Percentiles rank a stretch among this genome's conserved stretches.
Conservation (phyloP, 2,329 filamentous ascomycete species). For the Xylaria sp. region DNA sequence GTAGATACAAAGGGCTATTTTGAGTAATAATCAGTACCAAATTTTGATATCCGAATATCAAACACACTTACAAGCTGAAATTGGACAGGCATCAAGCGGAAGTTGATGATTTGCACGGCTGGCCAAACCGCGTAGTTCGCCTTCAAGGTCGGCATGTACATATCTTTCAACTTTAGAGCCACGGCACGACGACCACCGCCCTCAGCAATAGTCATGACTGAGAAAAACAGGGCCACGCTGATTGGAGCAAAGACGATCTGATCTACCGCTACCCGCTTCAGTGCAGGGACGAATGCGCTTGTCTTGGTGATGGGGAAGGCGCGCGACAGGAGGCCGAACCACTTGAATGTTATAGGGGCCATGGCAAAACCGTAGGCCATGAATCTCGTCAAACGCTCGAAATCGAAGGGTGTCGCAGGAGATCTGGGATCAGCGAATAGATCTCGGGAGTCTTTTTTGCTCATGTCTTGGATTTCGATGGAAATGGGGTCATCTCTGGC, state of each 20-base stretch:
- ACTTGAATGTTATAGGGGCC: conserved; percentile 94
- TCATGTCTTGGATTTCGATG: conserved; percentile 89
- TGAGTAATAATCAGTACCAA: conserved; percentile 16
- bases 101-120: conserved; percentile 95
- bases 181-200: conserved; percentile 86
- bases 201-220: conserved; percentile 94
- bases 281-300: conserved; percentile 76
- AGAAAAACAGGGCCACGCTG: conserved; percentile 89
- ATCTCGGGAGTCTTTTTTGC: conserved; percentile 80
- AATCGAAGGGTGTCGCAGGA: conserved; percentile 88
- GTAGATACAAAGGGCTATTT: conserved; percentile 91
- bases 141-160: conserved; percentile 93
- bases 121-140: conserved; percentile 97
- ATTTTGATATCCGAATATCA: background rate
- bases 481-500: conserved; percentile 75
- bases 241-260: conserved; percentile 93
- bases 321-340: conserved; percentile 87
- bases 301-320: conserved; percentile 87
- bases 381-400: conserved; percentile 91
- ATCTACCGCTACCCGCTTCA: conserved; percentile 92
- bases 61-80: conserved; percentile 85
- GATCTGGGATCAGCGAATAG: conserved; percentile 71
- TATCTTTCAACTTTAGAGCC: conserved; percentile 85
- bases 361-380: conserved; percentile 98
- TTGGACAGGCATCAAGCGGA: conserved; percentile 91